Conservation (phyloP, 768 basidiomycete genomes). For the Termitomyces sp. region DNA sequence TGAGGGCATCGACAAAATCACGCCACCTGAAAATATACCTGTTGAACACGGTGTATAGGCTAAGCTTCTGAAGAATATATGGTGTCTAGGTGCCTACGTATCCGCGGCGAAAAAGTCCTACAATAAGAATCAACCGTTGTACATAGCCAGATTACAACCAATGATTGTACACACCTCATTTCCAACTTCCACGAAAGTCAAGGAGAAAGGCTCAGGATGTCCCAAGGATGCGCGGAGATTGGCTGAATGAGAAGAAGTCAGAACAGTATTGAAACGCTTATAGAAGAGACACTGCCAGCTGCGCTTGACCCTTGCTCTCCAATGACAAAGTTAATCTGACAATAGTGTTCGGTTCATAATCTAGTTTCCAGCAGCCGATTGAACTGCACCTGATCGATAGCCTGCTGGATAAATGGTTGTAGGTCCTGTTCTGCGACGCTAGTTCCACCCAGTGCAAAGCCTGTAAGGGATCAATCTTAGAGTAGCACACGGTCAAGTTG, state of each 20-base stretch:
- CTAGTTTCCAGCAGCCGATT: neutral
- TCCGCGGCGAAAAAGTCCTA: slow-evolving; percentile 19
- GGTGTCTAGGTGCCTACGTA: slow-evolving; percentile 8
- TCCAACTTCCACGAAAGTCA: slow-evolving; percentile 50
- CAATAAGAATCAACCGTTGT: neutral
- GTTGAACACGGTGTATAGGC: neutral
- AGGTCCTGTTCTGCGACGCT: slow-evolving; percentile 37
- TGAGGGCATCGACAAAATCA: slow-evolving; percentile 34
- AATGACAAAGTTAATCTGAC: slow-evolving; percentile 51
- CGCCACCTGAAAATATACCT: slow-evolving; percentile 46
- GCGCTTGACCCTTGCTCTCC: slow-evolving; percentile 36
- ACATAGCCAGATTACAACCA: neutral
- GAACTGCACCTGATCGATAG: slow-evolving; percentile 36
- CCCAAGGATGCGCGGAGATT: slow-evolving; percentile 52
- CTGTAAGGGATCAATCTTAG: slow-evolving; percentile 17
- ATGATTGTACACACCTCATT: slow-evolving; percentile 37
- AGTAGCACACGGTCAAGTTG: neutral
- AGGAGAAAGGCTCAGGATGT: slow-evolving; percentile 44
- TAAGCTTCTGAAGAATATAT: neutral
- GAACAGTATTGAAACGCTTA: neutral
- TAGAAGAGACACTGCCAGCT: slow-evolving; percentile 17
- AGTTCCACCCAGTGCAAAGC: slow-evolving; percentile 42
- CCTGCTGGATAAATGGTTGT: slow-evolving; percentile 47
- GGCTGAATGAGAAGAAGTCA: slow-evolving; percentile 23
- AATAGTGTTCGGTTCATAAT: neutral